Percentiles rank a stretch among this genome's conserved stretches.
Conservation (phyloP, 2,329 filamentous ascomycete species). For the Coniosporium tulheliwenetii region DNA sequence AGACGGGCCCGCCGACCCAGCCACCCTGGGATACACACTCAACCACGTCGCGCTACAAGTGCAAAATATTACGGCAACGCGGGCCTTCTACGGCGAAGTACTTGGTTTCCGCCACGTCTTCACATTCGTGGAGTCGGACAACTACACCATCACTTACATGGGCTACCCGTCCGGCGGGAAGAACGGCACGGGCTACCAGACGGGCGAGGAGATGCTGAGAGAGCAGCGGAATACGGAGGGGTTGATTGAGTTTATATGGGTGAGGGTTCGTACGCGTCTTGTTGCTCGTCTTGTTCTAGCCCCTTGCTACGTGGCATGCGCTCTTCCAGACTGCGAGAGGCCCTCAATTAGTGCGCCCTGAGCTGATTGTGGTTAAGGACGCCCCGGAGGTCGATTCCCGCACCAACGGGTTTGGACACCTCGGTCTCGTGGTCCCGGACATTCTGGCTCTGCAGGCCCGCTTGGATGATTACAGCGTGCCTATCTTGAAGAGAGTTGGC, state of each 20-base stretch:
- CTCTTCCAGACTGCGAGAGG: no score
- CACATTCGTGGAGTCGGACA: conserved; percentile 13
- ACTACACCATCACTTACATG: conserved; percentile 20
- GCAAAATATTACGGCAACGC: conserved; percentile 14
- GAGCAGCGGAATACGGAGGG: conserved; percentile 20
- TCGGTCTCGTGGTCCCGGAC: no score
- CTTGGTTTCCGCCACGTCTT: conserved; percentile 21
- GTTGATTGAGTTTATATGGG: conserved; percentile 16
- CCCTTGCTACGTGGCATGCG: no score
- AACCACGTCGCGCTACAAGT: conserved; percentile 20
- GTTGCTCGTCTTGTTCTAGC: no score
- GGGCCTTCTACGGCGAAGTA: conserved; percentile 18
- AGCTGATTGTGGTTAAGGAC: no score
- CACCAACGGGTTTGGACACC: no score
- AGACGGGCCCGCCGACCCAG: conserved; percentile 2
- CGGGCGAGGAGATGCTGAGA: conserved; percentile 14
- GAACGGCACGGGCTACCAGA: conserved; percentile 23
- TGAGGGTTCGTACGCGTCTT: conserved; percentile 6
- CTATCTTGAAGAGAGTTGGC: no score
- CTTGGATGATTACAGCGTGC: no score
- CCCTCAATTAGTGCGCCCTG: no score
- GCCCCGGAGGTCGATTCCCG: no score
- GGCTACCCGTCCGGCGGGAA: conserved; percentile 20
- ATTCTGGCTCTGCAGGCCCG: no score
- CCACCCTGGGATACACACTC: conserved; percentile 18